phyloP scores from a whole-genome alignment of 495 filamentous ascomycete genomes.

The Penicillium robsamsonii region DNA sequence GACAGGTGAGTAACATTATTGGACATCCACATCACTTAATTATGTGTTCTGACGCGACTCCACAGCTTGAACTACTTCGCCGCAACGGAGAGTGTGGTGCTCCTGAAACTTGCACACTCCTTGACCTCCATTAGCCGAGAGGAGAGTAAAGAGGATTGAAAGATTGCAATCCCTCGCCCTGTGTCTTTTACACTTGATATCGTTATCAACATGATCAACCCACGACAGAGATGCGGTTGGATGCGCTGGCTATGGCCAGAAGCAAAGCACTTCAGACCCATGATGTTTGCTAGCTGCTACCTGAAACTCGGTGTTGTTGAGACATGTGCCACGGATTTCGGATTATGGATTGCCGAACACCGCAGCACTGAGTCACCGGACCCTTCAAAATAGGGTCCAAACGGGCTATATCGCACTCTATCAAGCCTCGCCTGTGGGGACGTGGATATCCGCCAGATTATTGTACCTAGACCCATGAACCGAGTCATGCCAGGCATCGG shows the following conservation, averaged over 20 bases:
- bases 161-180: neutral
- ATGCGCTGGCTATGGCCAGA: neutral
- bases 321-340: neutral
- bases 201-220: neutral
- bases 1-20: conserved; percentile 55
- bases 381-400: neutral
- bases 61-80: conserved; percentile 83
- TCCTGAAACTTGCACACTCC: conserved; percentile 68
- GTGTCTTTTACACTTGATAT: conserved; percentile 1
- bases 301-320: neutral
- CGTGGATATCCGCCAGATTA: neutral
- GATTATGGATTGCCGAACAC: neutral
- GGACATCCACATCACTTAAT: neutral
- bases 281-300: neutral
- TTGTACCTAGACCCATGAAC: neutral
- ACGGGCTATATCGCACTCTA: neutral
- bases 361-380: neutral
- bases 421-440: neutral
- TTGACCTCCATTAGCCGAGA: conserved; percentile 47
- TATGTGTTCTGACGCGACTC: conserved; percentile 9
- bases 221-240: neutral
- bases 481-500: neutral
- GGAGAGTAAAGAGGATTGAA: conserved; percentile 39
- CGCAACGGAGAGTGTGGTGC: conserved; percentile 92
- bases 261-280: neutral